Evolutionary conservation across 2,329 filamentous ascomycete genomes (phyloP).

Genomic region (Chaetomiaceae sp.): DNA sequence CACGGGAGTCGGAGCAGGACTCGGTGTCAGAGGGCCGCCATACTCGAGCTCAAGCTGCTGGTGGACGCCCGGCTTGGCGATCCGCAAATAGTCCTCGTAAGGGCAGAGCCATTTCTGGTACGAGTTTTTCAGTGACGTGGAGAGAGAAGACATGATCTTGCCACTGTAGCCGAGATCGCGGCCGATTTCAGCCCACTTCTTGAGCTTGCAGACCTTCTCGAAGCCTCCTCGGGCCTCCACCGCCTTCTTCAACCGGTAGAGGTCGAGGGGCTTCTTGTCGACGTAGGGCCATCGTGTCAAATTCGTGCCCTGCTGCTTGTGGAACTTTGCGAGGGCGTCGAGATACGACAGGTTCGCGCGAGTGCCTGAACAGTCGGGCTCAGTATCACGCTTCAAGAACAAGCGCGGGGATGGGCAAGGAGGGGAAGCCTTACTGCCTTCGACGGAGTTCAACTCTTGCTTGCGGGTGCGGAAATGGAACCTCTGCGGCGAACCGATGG

Average conservation of each 20-base stretch:
- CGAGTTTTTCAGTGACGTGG: conserved; percentile 96
- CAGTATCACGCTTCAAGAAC: conserved; percentile 28
- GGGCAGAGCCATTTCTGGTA: conserved; percentile 96
- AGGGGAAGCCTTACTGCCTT: conserved; percentile 71
- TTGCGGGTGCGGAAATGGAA: conserved; percentile 96
- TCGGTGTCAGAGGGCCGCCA: conserved; percentile 83
- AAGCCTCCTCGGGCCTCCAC: conserved; percentile 94
- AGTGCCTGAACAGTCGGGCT: conserved; percentile 59
- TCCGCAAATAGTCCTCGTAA: conserved; percentile 88
- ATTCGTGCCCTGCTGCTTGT: conserved; percentile 93
- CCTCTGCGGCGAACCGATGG: conserved; percentile 50
- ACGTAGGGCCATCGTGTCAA: conserved; percentile 93
- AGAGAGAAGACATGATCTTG: conserved; percentile 99
- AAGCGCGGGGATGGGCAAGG: neutral
- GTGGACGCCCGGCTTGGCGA: conserved; percentile 93
- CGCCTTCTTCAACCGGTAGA: conserved; percentile 94
- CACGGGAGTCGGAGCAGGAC: conserved; percentile 63
- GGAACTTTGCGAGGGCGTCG: conserved; percentile 90
- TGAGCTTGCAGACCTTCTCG: conserved; percentile 91
- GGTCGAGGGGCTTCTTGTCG: conserved; percentile 91
- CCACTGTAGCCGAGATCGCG: conserved; percentile 95
- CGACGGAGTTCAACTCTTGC: conserved; percentile 94
- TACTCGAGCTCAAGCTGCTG: conserved; percentile 92
- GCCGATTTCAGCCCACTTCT: conserved; percentile 99
- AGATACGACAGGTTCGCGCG: conserved; percentile 94